These are phyloP conservation scores for Daedaleopsis nitida DNA, from an alignment of 768 basidiomycete genomes.

Conservation along the genomic window DNA sequence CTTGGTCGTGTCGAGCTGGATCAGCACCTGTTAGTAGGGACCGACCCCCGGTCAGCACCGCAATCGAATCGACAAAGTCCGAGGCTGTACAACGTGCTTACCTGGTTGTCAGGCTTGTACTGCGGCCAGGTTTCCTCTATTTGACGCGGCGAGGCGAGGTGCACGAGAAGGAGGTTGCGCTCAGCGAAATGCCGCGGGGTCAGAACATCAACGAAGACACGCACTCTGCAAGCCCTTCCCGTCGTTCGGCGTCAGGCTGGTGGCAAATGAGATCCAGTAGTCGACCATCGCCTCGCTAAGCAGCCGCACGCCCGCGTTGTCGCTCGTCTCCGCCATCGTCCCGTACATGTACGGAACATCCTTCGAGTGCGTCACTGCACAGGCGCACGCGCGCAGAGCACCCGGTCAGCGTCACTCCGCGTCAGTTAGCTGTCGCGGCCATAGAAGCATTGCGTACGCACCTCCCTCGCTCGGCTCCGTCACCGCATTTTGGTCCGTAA, in stretches of 20 bases:
- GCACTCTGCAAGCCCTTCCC: conserved; percentile 38
- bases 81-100: too few species aligned
- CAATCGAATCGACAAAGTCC: too few species aligned
- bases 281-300: conserved; percentile 42
- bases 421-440: not conserved
- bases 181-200: not conserved
- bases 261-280: conserved; percentile 51
- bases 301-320: not conserved
- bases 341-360: conserved; percentile 27
- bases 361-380: conserved; percentile 18
- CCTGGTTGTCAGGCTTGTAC: not conserved
- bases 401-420: not conserved
- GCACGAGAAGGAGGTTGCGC: not conserved
- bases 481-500: conserved; percentile 38
- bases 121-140: conserved; percentile 8
- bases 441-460: too few species aligned
- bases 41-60: too few species aligned
- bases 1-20: not conserved
- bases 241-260: conserved; percentile 45
- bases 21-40: not conserved
- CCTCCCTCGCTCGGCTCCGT: not conserved
- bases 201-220: not conserved
- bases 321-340: not conserved
- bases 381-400: not conserved
- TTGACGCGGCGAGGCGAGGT: too few species aligned